Percentiles rank a stretch among this genome's conserved stretches.
Evolutionary conservation across 129 eudicot species (phyloP).

Genomic region (Flaveria bidentis): DNA sequence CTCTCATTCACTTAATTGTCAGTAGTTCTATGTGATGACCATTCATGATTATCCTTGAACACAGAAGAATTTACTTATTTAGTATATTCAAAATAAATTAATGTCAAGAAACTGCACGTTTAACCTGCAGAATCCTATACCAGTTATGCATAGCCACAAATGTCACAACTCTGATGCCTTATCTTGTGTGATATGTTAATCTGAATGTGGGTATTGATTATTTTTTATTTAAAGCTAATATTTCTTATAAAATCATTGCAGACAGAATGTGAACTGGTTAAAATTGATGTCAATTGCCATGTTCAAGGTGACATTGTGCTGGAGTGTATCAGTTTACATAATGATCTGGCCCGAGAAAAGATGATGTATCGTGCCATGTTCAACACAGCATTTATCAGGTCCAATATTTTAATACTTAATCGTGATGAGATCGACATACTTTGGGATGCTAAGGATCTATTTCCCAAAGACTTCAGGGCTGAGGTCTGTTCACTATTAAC

Average conservation of each 20-base stretch:
- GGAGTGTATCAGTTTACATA: slow-evolving; percentile 70
- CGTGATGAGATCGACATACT: slow-evolving; percentile 84
- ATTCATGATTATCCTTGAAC: slow-evolving; percentile 8
- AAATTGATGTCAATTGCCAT: slow-evolving; percentile 83
- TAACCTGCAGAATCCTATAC: slow-evolving; percentile 1
- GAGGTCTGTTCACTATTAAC: slow-evolving; percentile 51
- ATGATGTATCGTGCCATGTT: slow-evolving; percentile 89
- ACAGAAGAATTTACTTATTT: not conserved
- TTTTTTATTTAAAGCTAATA: not conserved
- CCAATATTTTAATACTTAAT: slow-evolving; percentile 83
- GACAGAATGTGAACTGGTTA: slow-evolving; percentile 79
- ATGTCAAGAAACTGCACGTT: not conserved
- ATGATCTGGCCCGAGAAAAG: slow-evolving; percentile 66
- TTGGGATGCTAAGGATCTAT: slow-evolving; percentile 82
- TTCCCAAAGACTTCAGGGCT: slow-evolving; percentile 78
- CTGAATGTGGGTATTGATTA: not conserved
- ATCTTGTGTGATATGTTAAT: slow-evolving; percentile 4
- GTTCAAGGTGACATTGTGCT: slow-evolving; percentile 91
- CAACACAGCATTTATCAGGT: slow-evolving; percentile 91
- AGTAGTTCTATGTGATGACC: not conserved
- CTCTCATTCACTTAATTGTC: not conserved
- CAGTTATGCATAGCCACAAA: not conserved
- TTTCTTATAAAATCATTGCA: slow-evolving; percentile 38
- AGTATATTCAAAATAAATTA: not conserved
- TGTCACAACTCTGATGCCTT: not conserved